A percentile compares a stretch with the other conserved stretches of the same genome.
Evolutionary conservation across 306 rosid genomes (phyloP).

Genomic region (Trifolium fragiferum): DNA sequence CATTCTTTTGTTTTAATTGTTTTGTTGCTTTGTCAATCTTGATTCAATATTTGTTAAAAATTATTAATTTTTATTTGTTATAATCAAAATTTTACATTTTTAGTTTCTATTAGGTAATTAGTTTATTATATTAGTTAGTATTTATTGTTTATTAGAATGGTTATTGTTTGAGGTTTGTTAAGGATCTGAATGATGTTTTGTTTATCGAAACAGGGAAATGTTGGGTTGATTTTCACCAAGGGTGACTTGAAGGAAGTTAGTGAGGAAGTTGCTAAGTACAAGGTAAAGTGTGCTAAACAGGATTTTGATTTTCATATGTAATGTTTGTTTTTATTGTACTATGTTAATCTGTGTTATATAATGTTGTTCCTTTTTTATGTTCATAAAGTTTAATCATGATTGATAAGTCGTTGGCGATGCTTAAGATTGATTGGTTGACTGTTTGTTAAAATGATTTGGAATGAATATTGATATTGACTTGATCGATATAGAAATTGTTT

Average conservation of each 20-base stretch:
- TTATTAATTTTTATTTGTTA: background rate
- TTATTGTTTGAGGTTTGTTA: background rate
- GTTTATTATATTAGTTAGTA: background rate
- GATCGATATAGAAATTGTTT: background rate
- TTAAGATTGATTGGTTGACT: background rate
- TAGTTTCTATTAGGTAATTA: background rate
- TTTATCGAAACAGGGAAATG: slow-evolving; percentile 63
- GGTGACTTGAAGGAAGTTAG: slow-evolving; percentile 96
- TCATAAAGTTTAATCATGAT: no score
- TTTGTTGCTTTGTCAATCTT: background rate
- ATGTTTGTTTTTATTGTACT: background rate
- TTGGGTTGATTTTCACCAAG: slow-evolving; percentile 86
- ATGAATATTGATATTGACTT: background rate
- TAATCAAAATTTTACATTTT: background rate
- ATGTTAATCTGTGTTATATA: no score
- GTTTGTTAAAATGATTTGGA: background rate
- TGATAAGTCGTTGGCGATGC: background rate
- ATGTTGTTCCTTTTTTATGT: no score
- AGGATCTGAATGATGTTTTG: background rate
- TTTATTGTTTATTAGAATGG: no score
- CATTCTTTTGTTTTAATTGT: background rate
- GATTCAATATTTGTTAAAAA: background rate
- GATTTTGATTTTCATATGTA: background rate
- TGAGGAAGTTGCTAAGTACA: slow-evolving; percentile 94
- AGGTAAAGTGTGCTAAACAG: slow-evolving; percentile 45